Conservation (phyloP, 495 filamentous ascomycete genomes). For the Talaromyces thailandensis region DNA sequence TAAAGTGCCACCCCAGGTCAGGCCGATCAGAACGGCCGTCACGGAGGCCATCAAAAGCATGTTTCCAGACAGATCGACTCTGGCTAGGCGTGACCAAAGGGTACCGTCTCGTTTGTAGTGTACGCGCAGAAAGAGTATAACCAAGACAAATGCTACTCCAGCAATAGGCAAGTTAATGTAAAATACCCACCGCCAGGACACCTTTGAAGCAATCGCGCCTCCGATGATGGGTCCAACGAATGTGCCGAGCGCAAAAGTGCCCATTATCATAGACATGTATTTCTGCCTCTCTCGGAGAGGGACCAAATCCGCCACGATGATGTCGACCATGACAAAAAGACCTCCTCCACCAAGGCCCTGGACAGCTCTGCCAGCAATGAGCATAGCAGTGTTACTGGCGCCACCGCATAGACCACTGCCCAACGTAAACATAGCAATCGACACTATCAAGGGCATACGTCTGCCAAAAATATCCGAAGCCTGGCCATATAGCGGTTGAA, state of each 20-base stretch:
- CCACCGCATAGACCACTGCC: constrained; percentile 54
- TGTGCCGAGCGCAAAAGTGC: constrained; percentile 26
- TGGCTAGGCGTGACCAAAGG: constrained; percentile 16
- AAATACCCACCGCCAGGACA: constrained; percentile 48
- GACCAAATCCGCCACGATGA: constrained; percentile 59
- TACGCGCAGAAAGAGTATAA: constrained; percentile 36
- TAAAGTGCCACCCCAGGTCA: constrained; percentile 41
- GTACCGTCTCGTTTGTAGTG: constrained; percentile 12
- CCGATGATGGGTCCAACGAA: constrained; percentile 20
- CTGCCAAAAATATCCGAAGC: constrained; percentile 39
- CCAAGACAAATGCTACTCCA: constrained; percentile 35
- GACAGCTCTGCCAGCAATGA: constrained; percentile 59
- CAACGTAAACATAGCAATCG: constrained; percentile 42
- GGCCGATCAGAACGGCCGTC: constrained; percentile 32
- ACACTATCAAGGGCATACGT: constrained; percentile 37
- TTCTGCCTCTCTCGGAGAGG: constrained; percentile 24
- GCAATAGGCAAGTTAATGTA: constrained; percentile 50
- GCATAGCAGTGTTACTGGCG: constrained; percentile 53
- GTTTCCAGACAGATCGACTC: constrained; percentile 42
- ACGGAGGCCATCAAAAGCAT: constrained; percentile 33
- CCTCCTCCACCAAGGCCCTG: constrained; percentile 69
- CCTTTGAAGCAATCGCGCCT: constrained; percentile 38
- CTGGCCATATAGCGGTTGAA: constrained; percentile 47
- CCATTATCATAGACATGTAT: neutral
- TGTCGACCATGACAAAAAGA: constrained; percentile 61